Base-by-base conservation (phyloP, 2,329 filamentous ascomycete genomes). In the Diaporthe ilicicola region DNA sequence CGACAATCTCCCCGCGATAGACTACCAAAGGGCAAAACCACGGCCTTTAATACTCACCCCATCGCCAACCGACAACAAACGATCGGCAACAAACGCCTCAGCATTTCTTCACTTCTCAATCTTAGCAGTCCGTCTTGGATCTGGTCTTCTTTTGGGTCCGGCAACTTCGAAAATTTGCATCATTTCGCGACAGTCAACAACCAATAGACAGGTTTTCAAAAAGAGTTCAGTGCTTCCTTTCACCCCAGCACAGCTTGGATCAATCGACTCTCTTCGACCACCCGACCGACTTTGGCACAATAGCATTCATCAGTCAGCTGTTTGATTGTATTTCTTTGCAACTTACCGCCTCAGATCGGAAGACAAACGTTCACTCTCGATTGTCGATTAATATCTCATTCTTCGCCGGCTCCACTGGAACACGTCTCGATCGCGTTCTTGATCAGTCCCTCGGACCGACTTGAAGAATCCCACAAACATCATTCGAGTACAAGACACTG, bases 401-500 rank as follows among this genome's bases (percentile, higher is more conserved):
- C 13, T 24, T 29, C 42, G 32, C 34, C 56, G 42, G 44, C 69
- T 51, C 39, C 24, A 29, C 51, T 22, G 24, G 34, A 42, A 48
- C 53, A 39, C 27, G 50, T 24, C n/a, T 46, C 34, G 27, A 54
- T 66, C 54, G n/a, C 59, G 59, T 64, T 37, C 59, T 50, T 29
- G 59, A 37, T 7, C 59, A 64, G 32, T 32, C 55, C 27, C 32
- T 64, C 51, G 55, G 27, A 22, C 37, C 39, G 39, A 39, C 46
- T 37, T 46, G 24, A 34, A 42, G 24, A n/a, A 12, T 24, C 42
- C 29, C 42, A n/a, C 24, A 46, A 55, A 24, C 24, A 39, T 48
- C 17, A 32, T 76, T 79, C 84, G 85, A 87, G 84, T 82, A 76
- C 92, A 97, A 92, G 93, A 97, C 95, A 92, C 95, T 90, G 95